Conservation (phyloP, 192 early-diverging fungal species). For the Coemansia sp. region DNA sequence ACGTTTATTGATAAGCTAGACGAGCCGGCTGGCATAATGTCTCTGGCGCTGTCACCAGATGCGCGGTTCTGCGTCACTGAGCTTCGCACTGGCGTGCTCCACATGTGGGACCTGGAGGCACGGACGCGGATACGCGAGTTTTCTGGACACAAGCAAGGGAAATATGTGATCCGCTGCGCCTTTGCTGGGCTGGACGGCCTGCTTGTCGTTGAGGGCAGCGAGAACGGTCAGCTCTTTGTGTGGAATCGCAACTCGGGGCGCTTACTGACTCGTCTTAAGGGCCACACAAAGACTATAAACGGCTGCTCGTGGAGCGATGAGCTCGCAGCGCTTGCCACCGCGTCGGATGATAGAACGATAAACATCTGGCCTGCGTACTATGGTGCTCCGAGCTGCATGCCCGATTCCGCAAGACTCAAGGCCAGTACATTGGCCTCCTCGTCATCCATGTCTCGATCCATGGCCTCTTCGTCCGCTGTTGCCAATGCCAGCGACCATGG, state of each 20-base stretch:
- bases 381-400: conserved; percentile 38
- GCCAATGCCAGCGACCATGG: not conserved
- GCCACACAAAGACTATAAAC: conserved; percentile 45
- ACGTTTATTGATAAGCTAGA: conserved; percentile 48
- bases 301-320: conserved; percentile 41
- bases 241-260: conserved; percentile 48
- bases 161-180: conserved; percentile 87
- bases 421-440: conserved; percentile 4
- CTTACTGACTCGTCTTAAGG: conserved; percentile 32
- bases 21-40: conserved; percentile 59
- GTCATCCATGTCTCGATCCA: conserved; percentile 1
- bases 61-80: conserved; percentile 55
- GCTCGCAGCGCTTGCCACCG: conserved; percentile 38
- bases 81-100: conserved; percentile 66
- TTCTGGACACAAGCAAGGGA: conserved; percentile 70
- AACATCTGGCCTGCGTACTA: conserved; percentile 50
- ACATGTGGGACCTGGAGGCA: conserved; percentile 84
- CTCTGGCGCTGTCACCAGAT: conserved; percentile 65
- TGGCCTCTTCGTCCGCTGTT: not conserved
- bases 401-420: not conserved
- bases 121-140: conserved; percentile 72
- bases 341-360: conserved; percentile 49
- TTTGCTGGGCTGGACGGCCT: conserved; percentile 84
- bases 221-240: conserved; percentile 58
- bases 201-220: conserved; percentile 91